These are phyloP conservation scores for Camellia japonica DNA, from an alignment of 148 eudicot genomes.

Conservation along the genomic window DNA sequence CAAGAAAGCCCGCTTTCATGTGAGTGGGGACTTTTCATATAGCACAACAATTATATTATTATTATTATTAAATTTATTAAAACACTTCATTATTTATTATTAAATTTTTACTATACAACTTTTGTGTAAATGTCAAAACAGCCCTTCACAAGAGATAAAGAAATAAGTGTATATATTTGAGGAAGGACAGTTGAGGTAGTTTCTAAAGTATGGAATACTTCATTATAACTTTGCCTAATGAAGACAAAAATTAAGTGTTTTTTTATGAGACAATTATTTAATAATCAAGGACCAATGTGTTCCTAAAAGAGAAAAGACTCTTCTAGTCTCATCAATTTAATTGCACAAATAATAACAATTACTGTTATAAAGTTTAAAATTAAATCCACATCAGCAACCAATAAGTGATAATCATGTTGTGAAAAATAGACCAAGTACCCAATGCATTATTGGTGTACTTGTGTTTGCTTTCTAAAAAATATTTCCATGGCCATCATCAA, in stretches of 20 bases:
- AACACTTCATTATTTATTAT: too few species aligned
- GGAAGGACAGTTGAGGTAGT: too few species aligned
- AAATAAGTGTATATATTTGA: too few species aligned
- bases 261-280: neutral
- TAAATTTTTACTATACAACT: too few species aligned
- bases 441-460: neutral
- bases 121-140: too few species aligned
- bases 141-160: too few species aligned
- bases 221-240: too few species aligned
- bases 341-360: neutral
- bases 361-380: too few species aligned
- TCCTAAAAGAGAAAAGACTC: neutral
- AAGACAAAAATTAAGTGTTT: too few species aligned
- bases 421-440: neutral
- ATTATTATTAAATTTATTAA: too few species aligned
- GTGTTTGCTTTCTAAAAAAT: neutral
- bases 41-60: neutral
- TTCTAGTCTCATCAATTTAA: neutral
- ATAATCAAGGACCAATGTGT: neutral
- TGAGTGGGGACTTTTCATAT: neutral
- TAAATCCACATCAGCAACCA: neutral
- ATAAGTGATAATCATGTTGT: neutral
- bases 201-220: too few species aligned
- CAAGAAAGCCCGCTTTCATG: slow-evolving; percentile 4
- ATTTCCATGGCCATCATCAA: neutral